Base-by-base conservation (phyloP, 73 alveolate species). In the Uronychia binucleata region DNA sequence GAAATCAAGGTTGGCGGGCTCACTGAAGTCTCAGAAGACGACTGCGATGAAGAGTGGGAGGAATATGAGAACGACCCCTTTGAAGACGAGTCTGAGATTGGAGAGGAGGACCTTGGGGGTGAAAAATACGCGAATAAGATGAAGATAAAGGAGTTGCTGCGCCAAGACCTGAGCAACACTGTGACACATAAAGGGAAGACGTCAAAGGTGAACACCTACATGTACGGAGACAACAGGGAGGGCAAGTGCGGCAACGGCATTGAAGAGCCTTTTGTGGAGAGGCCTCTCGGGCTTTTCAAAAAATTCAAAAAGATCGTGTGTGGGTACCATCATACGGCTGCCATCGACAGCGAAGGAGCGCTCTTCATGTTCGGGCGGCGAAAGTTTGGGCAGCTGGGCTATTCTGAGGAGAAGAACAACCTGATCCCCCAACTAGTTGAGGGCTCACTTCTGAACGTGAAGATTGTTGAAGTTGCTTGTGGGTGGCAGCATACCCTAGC, bases 401-500 rank as follows among this genome's bases (percentile, higher is more conserved):
- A 90, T 33, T 82, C 86, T 1, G 67, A 60, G 8, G 81, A 75
- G 31, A 77, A 31, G 28, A n/a, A 33, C 19, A 85, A 90, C 77
- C 74, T 59, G 30, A 58, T 79, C 11, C 99, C 97, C 0, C 75
- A 86, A 33, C 82, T 88, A 75, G 91, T 95, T 28, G 94, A 89
- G 79, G 93, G 97, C 28, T 85, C 90, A 57, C 90, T 95, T 31
- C 82, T 85, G 31, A 77, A 93, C 76, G 96, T 94, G 57, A 86
- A 87, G 81, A 91, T 95, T 0, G 67, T 67, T 29, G 83, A 88
- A 76, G 87, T 95, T 34, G 94, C 98, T 59, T 96, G 98, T 78
- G 99, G 99, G 5, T 96, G 98, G 90, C 78, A 93, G 33, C 99
- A 97, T 86, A 87, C 98, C n/a, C 58, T 97, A 76, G 97, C 98